Percentiles rank a stretch among this genome's conserved stretches.
These are phyloP conservation scores for Syzygium jambos DNA, from an alignment of 345 rosid genomes.

Conservation along the genomic window DNA sequence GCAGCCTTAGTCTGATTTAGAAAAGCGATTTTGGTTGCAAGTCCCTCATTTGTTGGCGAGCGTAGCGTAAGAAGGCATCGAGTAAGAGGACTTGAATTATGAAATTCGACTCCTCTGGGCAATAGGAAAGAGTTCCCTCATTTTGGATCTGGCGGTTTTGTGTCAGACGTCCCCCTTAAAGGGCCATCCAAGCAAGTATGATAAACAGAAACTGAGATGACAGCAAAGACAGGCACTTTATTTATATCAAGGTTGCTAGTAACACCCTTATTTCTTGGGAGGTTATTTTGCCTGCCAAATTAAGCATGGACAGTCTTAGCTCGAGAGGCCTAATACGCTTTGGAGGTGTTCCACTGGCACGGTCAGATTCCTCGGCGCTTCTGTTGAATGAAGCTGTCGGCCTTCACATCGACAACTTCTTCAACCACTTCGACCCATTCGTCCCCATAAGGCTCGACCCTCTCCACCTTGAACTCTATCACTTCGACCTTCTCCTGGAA, in stretches of 20 bases:
- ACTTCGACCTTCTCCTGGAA: conserved; percentile 30
- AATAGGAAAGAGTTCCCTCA: not conserved
- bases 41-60: not conserved
- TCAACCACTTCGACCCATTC: not conserved
- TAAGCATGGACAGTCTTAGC: not conserved
- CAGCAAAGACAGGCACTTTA: conserved; percentile 14
- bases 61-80: not conserved
- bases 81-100: too few relatives aligned
- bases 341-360: conserved; percentile 27
- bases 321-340: not conserved
- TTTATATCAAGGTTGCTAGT: conserved; percentile 3
- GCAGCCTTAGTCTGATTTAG: not conserved
- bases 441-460: not conserved
- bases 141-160: not conserved
- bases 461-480: conserved; percentile 9
- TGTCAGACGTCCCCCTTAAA: not conserved
- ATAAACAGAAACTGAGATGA: not conserved
- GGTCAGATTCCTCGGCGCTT: conserved; percentile 21
- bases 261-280: not conserved
- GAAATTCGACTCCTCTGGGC: not conserved
- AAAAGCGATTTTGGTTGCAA: not conserved
- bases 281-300: not conserved
- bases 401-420: not conserved
- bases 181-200: not conserved
- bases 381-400: conserved; percentile 11